Evolutionary conservation across 345 rosid genomes (phyloP).

Genomic region (Crucihimalaya himalaica): DNA sequence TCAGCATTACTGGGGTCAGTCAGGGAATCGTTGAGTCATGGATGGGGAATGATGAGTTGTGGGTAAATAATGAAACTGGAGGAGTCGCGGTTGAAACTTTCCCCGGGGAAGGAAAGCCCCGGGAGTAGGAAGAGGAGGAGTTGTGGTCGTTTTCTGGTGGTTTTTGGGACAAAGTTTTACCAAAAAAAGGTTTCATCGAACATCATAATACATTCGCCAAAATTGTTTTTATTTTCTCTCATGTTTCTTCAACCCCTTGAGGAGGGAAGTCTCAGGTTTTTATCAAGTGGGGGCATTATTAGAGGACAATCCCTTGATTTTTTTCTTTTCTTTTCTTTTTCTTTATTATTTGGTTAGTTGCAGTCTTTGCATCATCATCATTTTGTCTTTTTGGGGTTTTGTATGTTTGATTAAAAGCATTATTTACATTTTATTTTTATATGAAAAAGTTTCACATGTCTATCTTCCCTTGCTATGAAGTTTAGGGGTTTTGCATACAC

Average conservation of each 20-base stretch:
- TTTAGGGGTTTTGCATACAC: constrained; percentile 19
- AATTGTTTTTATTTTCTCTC: constrained; percentile 32
- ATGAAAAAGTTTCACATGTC: constrained; percentile 29
- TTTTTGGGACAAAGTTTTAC: constrained; percentile 29
- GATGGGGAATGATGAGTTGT: constrained; percentile 38
- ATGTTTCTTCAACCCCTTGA: constrained; percentile 33
- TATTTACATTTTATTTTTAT: constrained; percentile 37
- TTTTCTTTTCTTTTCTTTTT: not conserved
- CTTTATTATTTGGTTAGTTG: constrained; percentile 32
- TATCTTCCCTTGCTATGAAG: not conserved
- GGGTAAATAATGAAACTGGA: constrained; percentile 44
- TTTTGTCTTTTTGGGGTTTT: constrained; percentile 42
- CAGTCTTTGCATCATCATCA: constrained; percentile 46
- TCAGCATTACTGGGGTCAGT: constrained; percentile 57
- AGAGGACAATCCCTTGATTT: constrained; percentile 40
- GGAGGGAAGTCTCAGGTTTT: constrained; percentile 31
- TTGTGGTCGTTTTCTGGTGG: constrained; percentile 23
- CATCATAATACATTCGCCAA: constrained; percentile 30
- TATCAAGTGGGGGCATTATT: constrained; percentile 40
- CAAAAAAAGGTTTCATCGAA: constrained; percentile 33
- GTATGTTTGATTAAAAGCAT: constrained; percentile 36
- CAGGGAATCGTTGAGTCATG: constrained; percentile 23
- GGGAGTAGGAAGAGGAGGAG: constrained; percentile 17
- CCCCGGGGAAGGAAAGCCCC: not conserved
- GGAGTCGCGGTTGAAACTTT: constrained; percentile 27